A percentile compares a stretch with the other conserved stretches of the same genome.
Conservation (phyloP, 2,329 filamentous ascomycete genomes). For the Penicillium sp. region DNA sequence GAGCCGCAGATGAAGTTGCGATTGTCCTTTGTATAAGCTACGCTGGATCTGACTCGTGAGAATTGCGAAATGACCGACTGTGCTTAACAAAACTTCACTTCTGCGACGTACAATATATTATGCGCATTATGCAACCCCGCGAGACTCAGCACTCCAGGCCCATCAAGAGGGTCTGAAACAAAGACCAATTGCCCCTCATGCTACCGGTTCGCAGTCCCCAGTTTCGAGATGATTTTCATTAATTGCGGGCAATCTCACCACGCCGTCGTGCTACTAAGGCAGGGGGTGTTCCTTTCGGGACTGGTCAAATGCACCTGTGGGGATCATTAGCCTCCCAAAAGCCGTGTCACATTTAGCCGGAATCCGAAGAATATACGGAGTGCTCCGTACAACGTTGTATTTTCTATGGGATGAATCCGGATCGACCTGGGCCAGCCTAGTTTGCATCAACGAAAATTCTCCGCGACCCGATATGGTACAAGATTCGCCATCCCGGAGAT, state of each 20-base stretch:
- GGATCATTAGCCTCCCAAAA: neutral
- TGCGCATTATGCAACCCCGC: neutral
- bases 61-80: neutral
- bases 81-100: neutral
- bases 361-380: neutral
- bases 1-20: neutral
- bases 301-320: conserved; percentile 2
- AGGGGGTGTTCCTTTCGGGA: conserved; percentile 12
- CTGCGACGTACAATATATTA: neutral
- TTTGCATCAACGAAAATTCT: neutral
- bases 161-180: neutral
- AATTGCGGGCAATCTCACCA: neutral
- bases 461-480: neutral
- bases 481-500: neutral
- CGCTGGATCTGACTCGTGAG: neutral
- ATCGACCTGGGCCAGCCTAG: neutral
- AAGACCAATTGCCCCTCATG: neutral
- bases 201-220: conserved; percentile 3
- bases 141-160: neutral
- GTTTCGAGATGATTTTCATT: conserved; percentile 10
- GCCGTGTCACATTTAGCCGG: neutral
- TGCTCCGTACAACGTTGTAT: neutral
- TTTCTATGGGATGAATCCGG: neutral
- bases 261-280: conserved; percentile 12
- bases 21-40: neutral